A percentile compares a stretch with the other conserved stretches of the same genome.
Conservation (phyloP, 2,329 filamentous ascomycete species). For the Aspergillus sp. region DNA sequence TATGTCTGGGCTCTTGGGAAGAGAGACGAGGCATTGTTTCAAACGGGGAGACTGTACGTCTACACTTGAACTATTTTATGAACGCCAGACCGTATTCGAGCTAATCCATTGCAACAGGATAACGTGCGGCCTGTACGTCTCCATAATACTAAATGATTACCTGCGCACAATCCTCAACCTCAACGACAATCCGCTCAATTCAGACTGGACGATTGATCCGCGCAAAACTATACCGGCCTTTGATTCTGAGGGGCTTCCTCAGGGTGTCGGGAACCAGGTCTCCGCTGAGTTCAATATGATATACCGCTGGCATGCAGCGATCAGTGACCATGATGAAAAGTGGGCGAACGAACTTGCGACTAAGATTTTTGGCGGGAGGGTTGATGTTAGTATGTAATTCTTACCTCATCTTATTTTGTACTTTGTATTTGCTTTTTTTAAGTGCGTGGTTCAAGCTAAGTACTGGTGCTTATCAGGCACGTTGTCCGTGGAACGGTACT, state of each 20-base stretch:
- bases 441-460: no score
- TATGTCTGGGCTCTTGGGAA: slow-evolving; percentile 24
- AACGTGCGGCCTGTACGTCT: slow-evolving; percentile 55
- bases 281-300: slow-evolving; percentile 68
- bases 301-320: slow-evolving; percentile 64
- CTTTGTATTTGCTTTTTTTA: no score
- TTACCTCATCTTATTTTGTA: not conserved
- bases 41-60: slow-evolving; percentile 50
- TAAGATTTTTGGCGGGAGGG: slow-evolving; percentile 45
- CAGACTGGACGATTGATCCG: slow-evolving; percentile 63
- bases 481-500: slow-evolving; percentile 40
- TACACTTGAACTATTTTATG: not conserved
- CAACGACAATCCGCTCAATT: slow-evolving; percentile 53
- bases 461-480: not conserved
- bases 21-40: slow-evolving; percentile 49
- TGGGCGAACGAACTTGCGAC: slow-evolving; percentile 59
- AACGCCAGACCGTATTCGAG: not conserved
- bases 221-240: slow-evolving; percentile 54
- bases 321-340: slow-evolving; percentile 60
- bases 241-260: slow-evolving; percentile 47
- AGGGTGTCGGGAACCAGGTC: slow-evolving; percentile 65
- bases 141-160: slow-evolving; percentile 60
- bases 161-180: slow-evolving; percentile 61
- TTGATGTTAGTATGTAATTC: slow-evolving; percentile 26
- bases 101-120: slow-evolving; percentile 29